Conservation (phyloP, 306 rosid genomes). For the Fragaria nilgerrensis region DNA sequence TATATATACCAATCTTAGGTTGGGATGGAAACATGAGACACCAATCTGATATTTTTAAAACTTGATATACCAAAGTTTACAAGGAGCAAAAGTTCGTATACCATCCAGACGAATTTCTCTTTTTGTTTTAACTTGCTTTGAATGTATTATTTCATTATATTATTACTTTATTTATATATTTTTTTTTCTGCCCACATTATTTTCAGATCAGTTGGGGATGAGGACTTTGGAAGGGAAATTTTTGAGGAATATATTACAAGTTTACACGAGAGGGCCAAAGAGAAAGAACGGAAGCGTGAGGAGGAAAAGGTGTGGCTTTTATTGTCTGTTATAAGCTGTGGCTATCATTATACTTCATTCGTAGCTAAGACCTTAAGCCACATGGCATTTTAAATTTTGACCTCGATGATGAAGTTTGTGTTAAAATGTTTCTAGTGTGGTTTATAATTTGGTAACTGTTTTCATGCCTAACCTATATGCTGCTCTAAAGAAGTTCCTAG, state of each 20-base stretch:
- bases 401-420: background rate
- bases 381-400: background rate
- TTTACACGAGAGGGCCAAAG: conserved; percentile 84
- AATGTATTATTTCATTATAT: background rate
- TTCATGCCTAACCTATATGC: background rate
- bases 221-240: conserved; percentile 55
- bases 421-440: background rate
- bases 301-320: conserved; percentile 64
- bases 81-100: too few relatives aligned
- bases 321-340: background rate
- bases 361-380: background rate
- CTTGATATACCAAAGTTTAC: too few relatives aligned
- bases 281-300: conserved; percentile 95
- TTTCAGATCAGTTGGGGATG: conserved; percentile 79
- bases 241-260: conserved; percentile 70
- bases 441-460: background rate
- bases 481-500: background rate
- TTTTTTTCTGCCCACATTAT: conserved; percentile 4
- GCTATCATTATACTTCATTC: background rate
- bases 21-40: too few relatives aligned
- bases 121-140: background rate
- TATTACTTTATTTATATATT: background rate
- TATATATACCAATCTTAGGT: too few relatives aligned
- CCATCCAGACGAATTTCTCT: too few relatives aligned
- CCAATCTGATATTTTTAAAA: too few relatives aligned